Evolutionary conservation across 2,329 filamentous ascomycete genomes (phyloP).

Genomic region (Sclerotiophoma versabilis): DNA sequence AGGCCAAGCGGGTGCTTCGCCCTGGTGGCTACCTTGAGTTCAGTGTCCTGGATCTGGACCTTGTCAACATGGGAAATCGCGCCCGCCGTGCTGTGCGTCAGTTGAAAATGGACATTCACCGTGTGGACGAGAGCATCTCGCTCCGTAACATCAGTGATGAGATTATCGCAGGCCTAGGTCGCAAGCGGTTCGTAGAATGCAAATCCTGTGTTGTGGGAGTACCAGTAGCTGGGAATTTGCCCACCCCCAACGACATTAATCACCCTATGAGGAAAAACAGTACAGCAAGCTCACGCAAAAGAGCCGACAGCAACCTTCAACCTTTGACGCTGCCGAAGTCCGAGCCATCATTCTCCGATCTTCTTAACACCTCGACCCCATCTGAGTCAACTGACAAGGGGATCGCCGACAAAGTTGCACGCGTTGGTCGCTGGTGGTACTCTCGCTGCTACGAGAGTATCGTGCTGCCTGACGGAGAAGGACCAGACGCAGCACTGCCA

Average conservation of each 20-base stretch:
- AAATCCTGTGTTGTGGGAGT: conserved; percentile 81
- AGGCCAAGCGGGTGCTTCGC: conserved; percentile 78
- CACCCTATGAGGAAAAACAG: conserved; percentile 37
- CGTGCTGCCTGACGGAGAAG: conserved; percentile 52
- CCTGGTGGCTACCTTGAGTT: conserved; percentile 82
- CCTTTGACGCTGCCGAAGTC: conserved; percentile 34
- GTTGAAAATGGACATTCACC: conserved; percentile 74
- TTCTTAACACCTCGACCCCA: conserved; percentile 40
- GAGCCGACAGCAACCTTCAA: conserved; percentile 18
- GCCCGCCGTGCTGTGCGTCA: conserved; percentile 72
- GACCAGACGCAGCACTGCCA: conserved; percentile 43
- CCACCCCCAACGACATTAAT: conserved; percentile 36
- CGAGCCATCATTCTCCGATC: conserved; percentile 47
- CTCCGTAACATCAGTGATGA: conserved; percentile 63
- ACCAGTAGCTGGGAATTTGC: conserved; percentile 67
- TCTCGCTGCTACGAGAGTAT: conserved; percentile 85
- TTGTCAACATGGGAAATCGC: conserved; percentile 81
- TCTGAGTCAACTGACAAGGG: conserved; percentile 71
- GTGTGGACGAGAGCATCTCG: conserved; percentile 65
- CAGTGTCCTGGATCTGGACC: conserved; percentile 77
- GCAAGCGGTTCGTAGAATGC: conserved; percentile 73
- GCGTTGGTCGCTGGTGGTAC: conserved; percentile 97
- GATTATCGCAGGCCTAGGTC: conserved; percentile 71
- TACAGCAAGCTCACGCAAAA: conserved; percentile 30
- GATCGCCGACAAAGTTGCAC: conserved; percentile 90